Base-by-base conservation (phyloP, 768 basidiomycete species). In the Phanerochaete carnosa region DNA sequence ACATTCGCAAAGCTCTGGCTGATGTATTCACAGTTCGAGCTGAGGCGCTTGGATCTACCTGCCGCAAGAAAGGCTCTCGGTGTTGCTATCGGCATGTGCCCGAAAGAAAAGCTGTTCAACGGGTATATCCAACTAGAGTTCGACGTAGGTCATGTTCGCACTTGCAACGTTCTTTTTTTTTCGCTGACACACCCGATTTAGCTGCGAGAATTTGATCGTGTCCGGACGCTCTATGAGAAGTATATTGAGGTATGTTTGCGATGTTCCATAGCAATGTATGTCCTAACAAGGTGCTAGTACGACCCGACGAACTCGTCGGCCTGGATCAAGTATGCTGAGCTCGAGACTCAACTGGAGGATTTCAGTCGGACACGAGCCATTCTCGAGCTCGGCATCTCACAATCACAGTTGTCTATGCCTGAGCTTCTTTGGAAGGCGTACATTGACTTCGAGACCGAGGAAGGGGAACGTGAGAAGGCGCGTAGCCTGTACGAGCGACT, bases 1-100 rank as follows among this genome's bases (percentile, higher is more conserved):
- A 98, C 97, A 0, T 99, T 99, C 66, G 92, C 97, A 2, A 99
- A 99, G 75, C 77, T 98, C 12, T 99, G 97, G 97, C 73, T 92
- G 22, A 83, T 91, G 77, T 96, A 89, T 65, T 94, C 96, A 5
- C 86, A 89, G 64, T 98, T 98, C 65, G 97, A 98, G 73, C 77
- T 97, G 8, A 84, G 97, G 47, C 83, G 84, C 55, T 78, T 95
- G 33, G 88, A 97, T 60, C 75, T 99, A 45, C 75, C 80, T 19
- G 87, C 93, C 26, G 96, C 95, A 3, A 83, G 96, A 46, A 98
- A 93, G 72, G 83, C 95, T 45, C 76, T 99, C 25, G 97, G 97
- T 3, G 83, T 88, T 0, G 90, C 88, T 2, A 92, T 99, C 62
- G 97, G 97, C 4, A 90, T 97, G 88, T 95, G 91, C 68, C 94